Evolutionary conservation across 2,329 filamentous ascomycete species (phyloP).

Genomic region (Colletotrichum spaethianum): DNA sequence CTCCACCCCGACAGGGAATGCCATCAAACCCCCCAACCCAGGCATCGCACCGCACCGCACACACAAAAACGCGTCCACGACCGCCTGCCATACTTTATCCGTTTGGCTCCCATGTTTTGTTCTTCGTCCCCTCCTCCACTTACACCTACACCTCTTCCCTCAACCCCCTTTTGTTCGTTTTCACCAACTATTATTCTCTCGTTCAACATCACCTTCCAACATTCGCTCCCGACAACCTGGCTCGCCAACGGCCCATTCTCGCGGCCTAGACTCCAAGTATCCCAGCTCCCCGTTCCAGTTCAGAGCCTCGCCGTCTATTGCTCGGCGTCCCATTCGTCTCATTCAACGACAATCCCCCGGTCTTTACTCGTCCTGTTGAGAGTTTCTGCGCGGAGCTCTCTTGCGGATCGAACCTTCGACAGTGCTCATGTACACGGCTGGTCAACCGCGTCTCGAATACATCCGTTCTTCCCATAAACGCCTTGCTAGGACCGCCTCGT

Average conservation of each 20-base stretch:
- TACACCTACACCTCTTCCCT: slow-evolving; percentile 35
- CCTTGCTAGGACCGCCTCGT: slow-evolving; percentile 12
- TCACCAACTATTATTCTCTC: slow-evolving; percentile 41
- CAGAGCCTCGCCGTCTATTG: slow-evolving; percentile 17
- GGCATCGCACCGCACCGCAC: slow-evolving; percentile 17
- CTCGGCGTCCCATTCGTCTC: slow-evolving; percentile 25
- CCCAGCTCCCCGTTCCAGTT: slow-evolving; percentile 1
- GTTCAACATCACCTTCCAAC: slow-evolving; percentile 18
- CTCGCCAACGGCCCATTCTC: slow-evolving; percentile 3
- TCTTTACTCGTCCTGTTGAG: slow-evolving; percentile 23
- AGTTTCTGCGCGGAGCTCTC: slow-evolving; percentile 40
- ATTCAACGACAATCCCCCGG: slow-evolving; percentile 3
- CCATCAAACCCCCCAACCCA: slow-evolving; percentile 39
- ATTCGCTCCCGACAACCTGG: slow-evolving; percentile 21
- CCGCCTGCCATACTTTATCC: slow-evolving; percentile 41
- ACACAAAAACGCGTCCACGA: slow-evolving; percentile 40
- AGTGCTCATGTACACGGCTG: slow-evolving; percentile 42
- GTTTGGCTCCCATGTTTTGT: slow-evolving; percentile 39
- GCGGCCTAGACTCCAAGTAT: slow-evolving; percentile 12
- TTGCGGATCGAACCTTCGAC: slow-evolving; percentile 26
- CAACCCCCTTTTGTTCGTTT: slow-evolving; percentile 34
- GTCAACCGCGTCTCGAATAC: slow-evolving; percentile 37
- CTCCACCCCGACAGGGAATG: slow-evolving; percentile 35
- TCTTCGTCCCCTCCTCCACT: slow-evolving; percentile 36
- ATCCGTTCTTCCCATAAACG: slow-evolving; percentile 20